A percentile compares a stretch with the other conserved stretches of the same genome.
These are phyloP conservation scores for Zelopaecilomyces penicillatus DNA, from an alignment of 2,329 filamentous ascomycete genomes.

Conservation along the genomic window DNA sequence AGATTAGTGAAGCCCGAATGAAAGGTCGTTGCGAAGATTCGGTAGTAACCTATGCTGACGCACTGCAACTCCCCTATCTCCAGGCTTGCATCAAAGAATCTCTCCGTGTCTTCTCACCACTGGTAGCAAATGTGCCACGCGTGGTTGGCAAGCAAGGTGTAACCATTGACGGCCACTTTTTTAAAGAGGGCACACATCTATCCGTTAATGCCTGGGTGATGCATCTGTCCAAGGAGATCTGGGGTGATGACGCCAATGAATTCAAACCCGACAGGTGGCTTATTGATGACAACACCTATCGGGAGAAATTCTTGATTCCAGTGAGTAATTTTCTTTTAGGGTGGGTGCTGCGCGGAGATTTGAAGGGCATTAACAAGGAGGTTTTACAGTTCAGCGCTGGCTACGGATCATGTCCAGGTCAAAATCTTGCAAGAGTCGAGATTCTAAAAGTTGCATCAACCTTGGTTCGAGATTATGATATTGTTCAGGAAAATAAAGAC, in stretches of 20 bases:
- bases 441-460: slow-evolving; percentile 10
- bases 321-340: slow-evolving; percentile 1
- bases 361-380: not conserved
- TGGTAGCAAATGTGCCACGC: slow-evolving; percentile 15
- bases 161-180: slow-evolving; percentile 16
- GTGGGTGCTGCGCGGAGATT: not conserved
- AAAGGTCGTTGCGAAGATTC: slow-evolving; percentile 3
- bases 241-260: slow-evolving; percentile 27
- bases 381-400: slow-evolving; percentile 9
- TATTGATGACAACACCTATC: not conserved
- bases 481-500: slow-evolving; percentile 7
- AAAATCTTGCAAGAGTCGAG: slow-evolving; percentile 12
- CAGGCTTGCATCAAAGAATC: slow-evolving; percentile 31
- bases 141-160: slow-evolving; percentile 23
- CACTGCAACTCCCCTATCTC: slow-evolving; percentile 24
- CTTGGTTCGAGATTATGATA: slow-evolving; percentile 9
- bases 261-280: slow-evolving; percentile 14
- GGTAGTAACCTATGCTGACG: slow-evolving; percentile 12
- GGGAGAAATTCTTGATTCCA: slow-evolving; percentile 9
- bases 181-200: slow-evolving; percentile 22
- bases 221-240: slow-evolving; percentile 23
- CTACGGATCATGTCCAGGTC: slow-evolving; percentile 11
- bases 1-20: slow-evolving; percentile 6
- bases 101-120: slow-evolving; percentile 28
- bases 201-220: slow-evolving; percentile 16